Percentiles rank a stretch among this genome's conserved stretches.
These are phyloP conservation scores for Globisporangium paddicum DNA, from an alignment of 352 stramenopile species.

Conservation along the genomic window DNA sequence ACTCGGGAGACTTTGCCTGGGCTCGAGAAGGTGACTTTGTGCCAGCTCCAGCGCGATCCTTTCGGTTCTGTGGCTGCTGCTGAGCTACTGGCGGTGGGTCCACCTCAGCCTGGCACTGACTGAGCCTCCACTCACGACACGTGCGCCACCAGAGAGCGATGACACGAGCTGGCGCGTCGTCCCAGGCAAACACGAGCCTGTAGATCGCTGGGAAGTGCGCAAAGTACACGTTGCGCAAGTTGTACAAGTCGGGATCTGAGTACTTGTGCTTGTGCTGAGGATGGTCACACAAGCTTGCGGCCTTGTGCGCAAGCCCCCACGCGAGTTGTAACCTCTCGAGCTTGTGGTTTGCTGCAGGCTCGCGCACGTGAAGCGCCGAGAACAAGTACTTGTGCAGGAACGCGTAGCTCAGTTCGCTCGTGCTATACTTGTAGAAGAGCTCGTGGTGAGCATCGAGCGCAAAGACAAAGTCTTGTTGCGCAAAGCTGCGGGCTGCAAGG, in stretches of 20 bases:
- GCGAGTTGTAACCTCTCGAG: conserved; percentile 18
- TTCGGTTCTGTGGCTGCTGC: neutral
- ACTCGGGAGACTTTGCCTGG: neutral
- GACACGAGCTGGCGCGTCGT: conserved; percentile 23
- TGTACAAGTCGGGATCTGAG: conserved; percentile 19
- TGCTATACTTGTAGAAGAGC: neutral
- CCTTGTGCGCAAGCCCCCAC: conserved; percentile 22
- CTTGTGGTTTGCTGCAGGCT: conserved; percentile 13
- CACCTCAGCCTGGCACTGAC: neutral
- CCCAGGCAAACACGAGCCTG: conserved; percentile 26
- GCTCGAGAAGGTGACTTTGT: neutral
- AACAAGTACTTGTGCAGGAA: conserved; percentile 25
- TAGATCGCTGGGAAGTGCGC: conserved; percentile 31
- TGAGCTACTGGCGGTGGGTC: too few species aligned
- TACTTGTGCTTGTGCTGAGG: too few species aligned
- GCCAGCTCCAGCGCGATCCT: neutral
- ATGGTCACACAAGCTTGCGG: neutral
- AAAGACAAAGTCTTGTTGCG: conserved; percentile 28
- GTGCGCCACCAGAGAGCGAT: conserved; percentile 32
- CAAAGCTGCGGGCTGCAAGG: conserved; percentile 25
- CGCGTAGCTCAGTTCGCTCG: conserved; percentile 1
- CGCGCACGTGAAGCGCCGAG: conserved; percentile 21
- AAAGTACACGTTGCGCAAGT: conserved; percentile 26
- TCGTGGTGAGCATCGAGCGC: conserved; percentile 28
- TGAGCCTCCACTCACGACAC: neutral